Evolutionary conservation across 1,284 basidiomycete genomes (phyloP), one percentile per base, ranked within the genome.

Genomic region (Sphagnurus paluster): DNA sequence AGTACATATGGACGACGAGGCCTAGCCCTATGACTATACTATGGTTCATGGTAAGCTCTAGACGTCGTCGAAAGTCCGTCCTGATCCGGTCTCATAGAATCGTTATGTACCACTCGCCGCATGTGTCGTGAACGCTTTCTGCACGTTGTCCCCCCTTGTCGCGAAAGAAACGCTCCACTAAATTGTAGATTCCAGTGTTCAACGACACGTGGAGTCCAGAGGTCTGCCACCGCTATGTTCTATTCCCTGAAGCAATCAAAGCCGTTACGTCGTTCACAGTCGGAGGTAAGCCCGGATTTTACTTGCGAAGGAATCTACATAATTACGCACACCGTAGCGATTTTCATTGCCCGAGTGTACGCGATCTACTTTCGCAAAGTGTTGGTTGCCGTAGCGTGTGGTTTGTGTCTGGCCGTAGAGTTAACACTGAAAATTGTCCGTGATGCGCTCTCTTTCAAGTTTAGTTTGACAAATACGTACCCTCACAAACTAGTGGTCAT

Each of bases 241-340:
- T 67, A 17, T 67, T 56, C 39, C 66, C 66, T 3, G 66, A 67
- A 41, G 64, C 62, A 14, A 45, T 65, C 5, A 68, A 66, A 40
- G 35, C 62, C 8, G 60, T 63, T 7, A 67, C 61, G 2, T 44
- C 62, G 1, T 55, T 57, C 21, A 56, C 60, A 4, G 62, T 66
- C 42, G 66, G 66, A 36, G 45, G 66, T 64, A 29, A 34, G 61
- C 54, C 13, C n/a, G n/a, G n/a, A n/a, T n/a, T n/a, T n/a, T n/a
- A n/a, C n/a, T n/a, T n/a, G n/a, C n/a, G n/a, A n/a, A n/a, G n/a
- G n/a, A n/a, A n/a, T 13, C 10, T 20, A 5, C 16, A 4, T 13
- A 37, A 23, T n/a, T 3, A 4, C 11, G 3, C 8, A 7, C 8
- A 9, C 20, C 14, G 20, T 16, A 68, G 65, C 58, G 5, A 61